Base-by-base conservation (phyloP, 2,329 filamentous ascomycete species). In the Cytospora schulzeri region DNA sequence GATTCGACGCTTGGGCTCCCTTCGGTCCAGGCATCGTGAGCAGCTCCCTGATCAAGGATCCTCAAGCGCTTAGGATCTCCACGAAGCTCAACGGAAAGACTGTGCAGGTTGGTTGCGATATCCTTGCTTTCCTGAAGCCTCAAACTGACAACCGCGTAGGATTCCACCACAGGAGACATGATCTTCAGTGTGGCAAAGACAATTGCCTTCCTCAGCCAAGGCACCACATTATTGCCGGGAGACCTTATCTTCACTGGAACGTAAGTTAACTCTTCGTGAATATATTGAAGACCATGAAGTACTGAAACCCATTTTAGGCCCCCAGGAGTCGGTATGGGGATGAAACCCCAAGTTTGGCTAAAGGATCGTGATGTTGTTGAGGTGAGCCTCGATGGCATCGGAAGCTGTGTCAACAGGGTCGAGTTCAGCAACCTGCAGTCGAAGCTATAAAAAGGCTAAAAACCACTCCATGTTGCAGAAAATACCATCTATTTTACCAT, bases 1-100 rank as follows among this genome's bases (percentile, higher is more conserved):
- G 88, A 3, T 92, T 91, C 68, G 89, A 92, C 75, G 87, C 87
- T 68, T 33, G 89, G 88, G 89, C 88, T 6, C 90, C 89, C 0
- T 89, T 85, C 69, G 89, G 90, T 0, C 90, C 90, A 0, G 89
- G 86, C 1, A 91, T 92, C 68, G 89, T 91, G 9, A 84, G 83
- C 56, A 76, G 76, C 45, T 76, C 77, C 2, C 60, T 88, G 60
- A 83, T 88, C 67, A 75, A 76, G 29, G 82, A 89, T 70, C 85
- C 87, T 0, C 85, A 88, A 71, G 76, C 74, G 19, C 75, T 89
- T 51, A 76, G 73, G 57, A 88, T 89, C 62, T 79, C 74, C 66
- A 88, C 85, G 1, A 83, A 82, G 68, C 69, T 89, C 31, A 90
- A 90, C 71, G 87, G 86, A 1, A 70, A 81, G 71, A 80, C 75